Evolutionary conservation across 2,329 filamentous ascomycete species (phyloP), one percentile per base, ranked within the genome.

Genomic region (Trichoderma cornu-damae): DNA sequence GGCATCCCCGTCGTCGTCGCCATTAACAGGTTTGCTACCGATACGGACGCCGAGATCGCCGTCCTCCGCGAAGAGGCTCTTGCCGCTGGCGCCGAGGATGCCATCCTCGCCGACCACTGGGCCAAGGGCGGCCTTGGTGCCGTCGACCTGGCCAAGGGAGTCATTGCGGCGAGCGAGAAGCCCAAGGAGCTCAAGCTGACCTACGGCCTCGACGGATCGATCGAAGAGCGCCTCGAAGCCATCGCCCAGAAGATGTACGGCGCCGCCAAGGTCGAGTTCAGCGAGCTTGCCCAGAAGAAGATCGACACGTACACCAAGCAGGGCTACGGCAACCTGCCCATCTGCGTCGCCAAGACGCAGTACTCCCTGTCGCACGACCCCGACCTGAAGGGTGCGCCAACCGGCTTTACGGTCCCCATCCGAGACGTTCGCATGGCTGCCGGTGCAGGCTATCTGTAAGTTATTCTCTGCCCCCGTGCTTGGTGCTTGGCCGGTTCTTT

Each of bases 341-440:
- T 97, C 69, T 99, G 94, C 72, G 84, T 97, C 63, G 94, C 94
- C 61, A 99, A 99, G 85, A 99, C 94, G 12, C 94, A 99, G 74
- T 99, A 99, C 78, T 96, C 90, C 32, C 81, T 99, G 48, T 94
- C 88, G 59, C 93, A 97, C 73, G 91, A 99, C 71, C 88, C 93
- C 2, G 85, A 89, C 9, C 80, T 97, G 66, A 99, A 99, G 82
- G 94, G 94, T 61, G 94, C 94, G 7, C 94, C 94, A 22, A 89
- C 87, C 3, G 94, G 93, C 59, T 99, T 97, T 74, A 95, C 90
- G 0, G 85, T 99, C 5, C 94, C 94, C 2, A 96, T 99, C 65
- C 81, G 93, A 59, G 94, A 99, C 69, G 93, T 99, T 37, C 81
- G 92, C 61, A 85, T 99, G 80, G 94, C 94, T 26, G 92, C 92